Evolutionary conservation across 306 rosid species (phyloP), one percentile per base, ranked within the genome.

Genomic region (Medicago arabica): DNA sequence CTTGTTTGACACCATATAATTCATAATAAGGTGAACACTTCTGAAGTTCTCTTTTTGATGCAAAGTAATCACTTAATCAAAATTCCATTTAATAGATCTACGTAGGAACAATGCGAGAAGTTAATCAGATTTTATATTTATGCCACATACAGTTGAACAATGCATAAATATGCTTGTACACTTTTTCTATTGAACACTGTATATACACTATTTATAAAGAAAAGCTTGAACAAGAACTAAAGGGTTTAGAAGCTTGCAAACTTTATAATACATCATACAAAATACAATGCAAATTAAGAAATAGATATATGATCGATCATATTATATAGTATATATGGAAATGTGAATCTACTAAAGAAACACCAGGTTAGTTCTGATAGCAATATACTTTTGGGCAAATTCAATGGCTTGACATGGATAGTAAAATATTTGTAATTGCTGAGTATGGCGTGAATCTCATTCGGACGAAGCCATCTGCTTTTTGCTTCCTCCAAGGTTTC

Each of bases 391-490:
- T 67, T 50, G 23, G 99, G 99, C 76, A 85, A 80, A 82, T 82
- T 63, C 87, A 84, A 78, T 67, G 99, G 99, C 88, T 92, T 96
- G 85, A 87, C 96, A 67, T 63, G 13, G 88, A 96, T 88, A 82
- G 75, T 69, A 87, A 96, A 96, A 76, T 90, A 80, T 81, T 89
- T 90, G 88, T 88, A 4, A 77, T 96, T 96, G 81, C 84, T 83
- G n/a, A 96, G 96, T 23, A 96, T 85, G 51, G 97, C 98, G 71
- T 85, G 91, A 75, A 96, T 96, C 88, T 96, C 99, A 79, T 96
- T 96, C 25, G 99, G 93, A 57, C 98, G 99, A 69, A 96, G 99
- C 99, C 99, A 96, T 84, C 99, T 80, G 85, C 86, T 16, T 61
- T 65, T 78, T 72, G 97, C 99, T 83, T 96, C 98, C 67, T 85